phyloP scores from a whole-genome alignment of 805 yeast genomes.

The Candida stauntonica region DNA sequence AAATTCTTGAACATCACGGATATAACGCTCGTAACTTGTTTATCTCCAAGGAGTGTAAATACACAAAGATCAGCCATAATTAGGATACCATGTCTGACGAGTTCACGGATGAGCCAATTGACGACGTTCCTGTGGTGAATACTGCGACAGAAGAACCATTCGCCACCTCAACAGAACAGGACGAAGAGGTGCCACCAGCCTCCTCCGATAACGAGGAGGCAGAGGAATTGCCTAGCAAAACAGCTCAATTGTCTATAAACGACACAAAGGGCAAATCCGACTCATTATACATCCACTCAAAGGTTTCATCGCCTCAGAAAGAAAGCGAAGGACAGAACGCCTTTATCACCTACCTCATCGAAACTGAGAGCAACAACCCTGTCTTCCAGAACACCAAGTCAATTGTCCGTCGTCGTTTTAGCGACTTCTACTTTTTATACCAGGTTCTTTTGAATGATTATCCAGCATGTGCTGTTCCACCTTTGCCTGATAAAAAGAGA shows the following conservation, averaged over 20 bases:
- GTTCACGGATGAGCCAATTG: conserved; percentile 22
- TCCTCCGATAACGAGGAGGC: conserved; percentile 6
- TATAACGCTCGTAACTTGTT: too few species aligned
- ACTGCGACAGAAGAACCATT: background rate
- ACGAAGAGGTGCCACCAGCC: conserved; percentile 3
- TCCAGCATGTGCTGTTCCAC: conserved; percentile 87
- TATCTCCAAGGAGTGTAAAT: too few species aligned
- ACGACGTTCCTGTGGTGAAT: conserved; percentile 3
- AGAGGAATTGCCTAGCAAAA: background rate
- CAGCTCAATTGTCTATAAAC: conserved; percentile 2
- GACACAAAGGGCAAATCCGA: conserved; percentile 9
- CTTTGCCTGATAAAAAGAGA: conserved; percentile 88
- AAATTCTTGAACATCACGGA: too few species aligned
- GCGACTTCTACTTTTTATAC: conserved; percentile 78
- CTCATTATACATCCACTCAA: conserved; percentile 31
- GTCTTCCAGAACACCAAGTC: conserved; percentile 42
- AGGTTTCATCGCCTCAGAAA: conserved; percentile 57
- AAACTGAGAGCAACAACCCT: conserved; percentile 61
- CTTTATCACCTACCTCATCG: conserved; percentile 67
- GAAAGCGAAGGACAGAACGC: conserved; percentile 74
- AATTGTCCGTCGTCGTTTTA: conserved; percentile 71
- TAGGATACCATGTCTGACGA: conserved; percentile 20
- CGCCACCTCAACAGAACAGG: background rate
- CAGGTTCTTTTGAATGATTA: conserved; percentile 70
- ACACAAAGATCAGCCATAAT: too few species aligned